phyloP scores from a whole-genome alignment of 495 filamentous ascomycete genomes.

The Xylaria longipes region DNA sequence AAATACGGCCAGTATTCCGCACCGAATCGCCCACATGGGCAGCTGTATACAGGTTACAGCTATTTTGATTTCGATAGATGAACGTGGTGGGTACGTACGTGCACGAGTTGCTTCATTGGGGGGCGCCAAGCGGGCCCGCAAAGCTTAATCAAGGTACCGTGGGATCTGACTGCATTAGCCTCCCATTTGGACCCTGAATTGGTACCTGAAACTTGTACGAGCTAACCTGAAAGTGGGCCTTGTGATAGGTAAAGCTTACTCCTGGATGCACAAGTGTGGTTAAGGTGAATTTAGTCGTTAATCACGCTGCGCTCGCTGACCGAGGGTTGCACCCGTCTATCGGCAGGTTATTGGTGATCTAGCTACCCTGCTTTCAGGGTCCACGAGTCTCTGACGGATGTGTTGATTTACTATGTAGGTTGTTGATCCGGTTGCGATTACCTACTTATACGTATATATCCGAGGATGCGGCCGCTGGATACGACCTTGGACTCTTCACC shows the following conservation, averaged over 20 bases:
- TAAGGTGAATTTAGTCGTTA: background rate
- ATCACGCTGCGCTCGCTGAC: conserved; percentile 12
- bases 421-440: too few relatives aligned
- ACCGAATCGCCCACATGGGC: background rate
- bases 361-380: too few relatives aligned
- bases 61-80: background rate
- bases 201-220: conserved; percentile 2
- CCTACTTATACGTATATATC: background rate
- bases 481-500: too few relatives aligned
- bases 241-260: background rate
- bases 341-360: background rate
- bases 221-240: background rate
- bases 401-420: too few relatives aligned
- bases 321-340: conserved; percentile 6
- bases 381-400: background rate
- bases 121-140: conserved; percentile 8
- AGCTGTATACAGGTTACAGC: background rate
- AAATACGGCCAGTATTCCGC: conserved; percentile 7
- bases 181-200: background rate
- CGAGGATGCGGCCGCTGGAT: too few relatives aligned
- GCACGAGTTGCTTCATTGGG: conserved; percentile 9
- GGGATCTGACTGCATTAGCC: conserved; percentile 11
- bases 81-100: background rate
- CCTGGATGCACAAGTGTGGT: conserved; percentile 9
- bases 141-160: conserved; percentile 12